Base-by-base conservation (phyloP, 225 moss, liverwort and hornwort genomes). In the Asterella californica region DNA sequence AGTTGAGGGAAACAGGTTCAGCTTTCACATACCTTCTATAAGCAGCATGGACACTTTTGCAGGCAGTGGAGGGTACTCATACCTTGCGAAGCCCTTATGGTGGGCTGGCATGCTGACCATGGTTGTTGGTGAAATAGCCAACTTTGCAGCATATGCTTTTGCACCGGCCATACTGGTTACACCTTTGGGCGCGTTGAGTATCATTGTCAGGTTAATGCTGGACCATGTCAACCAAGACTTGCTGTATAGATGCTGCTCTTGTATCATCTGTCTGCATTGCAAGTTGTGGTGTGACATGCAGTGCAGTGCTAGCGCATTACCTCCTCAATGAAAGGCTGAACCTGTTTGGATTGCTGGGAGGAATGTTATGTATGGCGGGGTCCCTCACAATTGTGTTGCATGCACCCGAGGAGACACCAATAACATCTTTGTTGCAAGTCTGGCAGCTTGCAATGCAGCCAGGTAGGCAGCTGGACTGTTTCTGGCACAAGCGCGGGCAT, bases 61-160 rank as follows among this genome's bases (percentile, higher is more conserved):
- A 89, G 94, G 94, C 24, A 87, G 83, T 12, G 90, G 94, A 48
- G 92, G 94, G 46, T 94, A 88, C 71, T 90, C 92, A 42, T 94
- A 94, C 85, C 85, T 94, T 2, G 88, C 86, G 45, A 90, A 94
- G 85, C 90, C 94, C 38, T 83, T 90, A 88, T 94, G 90, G 92
- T 91, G 90, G 94, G 91, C 89, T 78, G 91, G 94, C 79, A 92
- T 94, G 94, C 82, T 92, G 9, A 92, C 94, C 74, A 92, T 54
- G 90, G 78, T 90, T 80, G 88, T 90, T 14, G 90, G 90, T 53
- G 90, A 90, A 72, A 83, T 90, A 72, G 88, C 88, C 57, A 90
- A 90, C 71, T 90, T 90, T 70, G 86, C 90, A 9, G 86, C 90
- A 0, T 90, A 90, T 77, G 90, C 88, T n/a, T 90, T 88, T 85